Percentiles rank a stretch among this genome's conserved stretches.
Conservation (phyloP, 495 filamentous ascomycete species). For the Elaphomyces granulatus region DNA sequence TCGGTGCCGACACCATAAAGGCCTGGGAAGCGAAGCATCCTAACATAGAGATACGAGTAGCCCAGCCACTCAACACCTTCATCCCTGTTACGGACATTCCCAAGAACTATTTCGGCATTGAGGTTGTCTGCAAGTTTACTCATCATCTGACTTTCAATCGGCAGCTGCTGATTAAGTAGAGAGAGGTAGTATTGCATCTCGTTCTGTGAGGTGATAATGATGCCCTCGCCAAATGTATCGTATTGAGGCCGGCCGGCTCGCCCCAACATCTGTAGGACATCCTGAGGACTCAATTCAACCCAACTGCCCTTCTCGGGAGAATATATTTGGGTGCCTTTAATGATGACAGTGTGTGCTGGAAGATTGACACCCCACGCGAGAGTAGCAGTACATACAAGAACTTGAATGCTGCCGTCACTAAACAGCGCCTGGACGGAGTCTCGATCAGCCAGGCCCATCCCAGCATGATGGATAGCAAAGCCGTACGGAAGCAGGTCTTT, state of each 20-base stretch:
- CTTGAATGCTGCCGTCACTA: conserved; percentile 76
- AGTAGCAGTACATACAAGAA: conserved; percentile 93
- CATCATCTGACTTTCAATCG: conserved; percentile 92
- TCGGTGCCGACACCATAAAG: conserved; percentile 93
- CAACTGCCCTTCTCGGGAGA: conserved; percentile 97
- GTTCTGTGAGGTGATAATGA: conserved; percentile 89
- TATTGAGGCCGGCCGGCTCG: conserved; percentile 93
- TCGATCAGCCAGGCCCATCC: conserved; percentile 85
- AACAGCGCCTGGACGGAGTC: conserved; percentile 94
- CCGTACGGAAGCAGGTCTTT: conserved; percentile 95
- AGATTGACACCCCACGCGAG: conserved; percentile 94
- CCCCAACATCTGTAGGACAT: conserved; percentile 97
- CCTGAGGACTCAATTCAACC: conserved; percentile 95
- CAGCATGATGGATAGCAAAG: conserved; percentile 95
- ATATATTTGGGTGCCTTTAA: conserved; percentile 95
- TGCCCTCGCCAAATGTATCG: conserved; percentile 94
- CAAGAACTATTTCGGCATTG: conserved; percentile 92
- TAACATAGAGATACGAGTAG: conserved; percentile 95
- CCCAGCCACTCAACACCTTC: conserved; percentile 98
- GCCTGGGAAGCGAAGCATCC: conserved; percentile 92
- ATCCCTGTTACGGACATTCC: conserved; percentile 83
- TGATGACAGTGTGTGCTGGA: conserved; percentile 89
- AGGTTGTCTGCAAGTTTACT: conserved; percentile 91
- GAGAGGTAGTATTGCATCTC: conserved; percentile 97
- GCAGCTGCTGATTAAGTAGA: conserved; percentile 89